These are phyloP conservation scores for Xylaria acuta DNA, from an alignment of 495 filamentous ascomycete species.

Conservation along the genomic window DNA sequence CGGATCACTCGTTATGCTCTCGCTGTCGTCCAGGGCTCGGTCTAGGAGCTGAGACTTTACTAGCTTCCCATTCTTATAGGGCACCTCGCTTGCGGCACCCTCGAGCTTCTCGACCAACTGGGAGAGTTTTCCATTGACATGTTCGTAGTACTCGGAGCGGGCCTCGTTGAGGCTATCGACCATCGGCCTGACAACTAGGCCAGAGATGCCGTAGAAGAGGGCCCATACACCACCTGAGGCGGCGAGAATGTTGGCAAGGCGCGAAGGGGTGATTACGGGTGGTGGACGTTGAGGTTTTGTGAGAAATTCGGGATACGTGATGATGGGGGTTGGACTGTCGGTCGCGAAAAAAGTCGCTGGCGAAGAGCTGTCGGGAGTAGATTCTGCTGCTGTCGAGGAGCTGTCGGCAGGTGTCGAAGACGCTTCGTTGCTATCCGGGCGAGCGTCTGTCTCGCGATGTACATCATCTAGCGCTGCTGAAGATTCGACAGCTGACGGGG, in stretches of 20 bases:
- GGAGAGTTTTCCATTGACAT: constrained; percentile 67
- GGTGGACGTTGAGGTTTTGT: constrained; percentile 63
- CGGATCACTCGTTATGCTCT: constrained; percentile 62
- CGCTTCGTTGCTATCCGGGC: constrained; percentile 23
- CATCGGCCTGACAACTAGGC: constrained; percentile 86
- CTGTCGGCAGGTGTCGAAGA: constrained; percentile 15
- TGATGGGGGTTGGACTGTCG: constrained; percentile 76
- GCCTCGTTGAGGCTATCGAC: constrained; percentile 71
- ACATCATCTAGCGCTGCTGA: constrained; percentile 29
- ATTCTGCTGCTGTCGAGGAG: constrained; percentile 25
- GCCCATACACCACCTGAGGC: constrained; percentile 72
- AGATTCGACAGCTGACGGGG: constrained; percentile 27
- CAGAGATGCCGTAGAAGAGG: constrained; percentile 79
- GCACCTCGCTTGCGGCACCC: constrained; percentile 65
- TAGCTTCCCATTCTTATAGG: constrained; percentile 38
- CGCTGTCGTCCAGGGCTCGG: constrained; percentile 41
- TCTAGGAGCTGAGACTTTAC: constrained; percentile 29
- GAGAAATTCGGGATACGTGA: constrained; percentile 97
- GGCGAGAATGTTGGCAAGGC: constrained; percentile 80
- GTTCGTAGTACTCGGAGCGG: constrained; percentile 79
- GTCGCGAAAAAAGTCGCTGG: constrained; percentile 33
- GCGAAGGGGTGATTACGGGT: constrained; percentile 77
- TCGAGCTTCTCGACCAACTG: constrained; percentile 79
- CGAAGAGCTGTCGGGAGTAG: constrained; percentile 30
- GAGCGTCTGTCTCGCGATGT: constrained; percentile 19